These are phyloP conservation scores for Leccinum variicolor DNA, from an alignment of 768 basidiomycete species.

Conservation along the genomic window DNA sequence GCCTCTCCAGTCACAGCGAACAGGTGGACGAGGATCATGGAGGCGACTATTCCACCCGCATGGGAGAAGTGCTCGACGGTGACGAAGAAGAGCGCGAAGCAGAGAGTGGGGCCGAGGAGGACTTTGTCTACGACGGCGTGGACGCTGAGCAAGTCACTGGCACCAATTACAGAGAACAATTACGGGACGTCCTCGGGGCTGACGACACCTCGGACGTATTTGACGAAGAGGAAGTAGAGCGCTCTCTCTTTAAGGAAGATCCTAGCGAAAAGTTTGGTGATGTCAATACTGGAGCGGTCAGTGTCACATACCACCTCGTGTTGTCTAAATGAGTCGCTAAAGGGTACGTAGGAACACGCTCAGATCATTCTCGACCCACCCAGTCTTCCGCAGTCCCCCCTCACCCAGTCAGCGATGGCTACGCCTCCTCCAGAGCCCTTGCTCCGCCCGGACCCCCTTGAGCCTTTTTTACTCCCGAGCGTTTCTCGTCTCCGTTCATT, in stretches of 20 bases:
- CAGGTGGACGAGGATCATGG: slow-evolving; percentile 21
- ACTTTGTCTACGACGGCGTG: slow-evolving; percentile 70
- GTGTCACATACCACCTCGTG: slow-evolving; percentile 23
- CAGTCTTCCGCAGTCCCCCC: slow-evolving; percentile 40
- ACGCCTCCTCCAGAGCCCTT: slow-evolving; percentile 34
- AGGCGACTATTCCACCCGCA: slow-evolving; percentile 25
- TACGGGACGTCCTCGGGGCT: slow-evolving; percentile 69
- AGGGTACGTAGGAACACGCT: slow-evolving; percentile 30
- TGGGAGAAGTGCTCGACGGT: slow-evolving; percentile 33
- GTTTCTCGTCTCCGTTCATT: slow-evolving; percentile 78
- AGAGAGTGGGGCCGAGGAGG: slow-evolving; percentile 51
- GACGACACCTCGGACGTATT: slow-evolving; percentile 54
- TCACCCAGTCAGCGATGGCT: slow-evolving; percentile 29
- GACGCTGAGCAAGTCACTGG: slow-evolving; percentile 49
- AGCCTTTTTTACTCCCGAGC: slow-evolving; percentile 67
- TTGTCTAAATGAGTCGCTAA: slow-evolving; percentile 18
- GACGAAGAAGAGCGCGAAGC: slow-evolving; percentile 41
- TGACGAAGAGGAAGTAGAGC: slow-evolving; percentile 44
- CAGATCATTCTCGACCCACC: slow-evolving; percentile 37
- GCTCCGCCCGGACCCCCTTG: slow-evolving; percentile 23
- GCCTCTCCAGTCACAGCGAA: slow-evolving; percentile 18
- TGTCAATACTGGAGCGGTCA: slow-evolving; percentile 28
- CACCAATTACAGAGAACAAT: slow-evolving; percentile 59
- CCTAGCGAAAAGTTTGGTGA: slow-evolving; percentile 31
- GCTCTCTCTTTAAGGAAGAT: slow-evolving; percentile 40